Percentiles rank a stretch among this genome's conserved stretches.
Conservation (phyloP, 805 yeast genomes). For the Spencermartinsiella europaea region DNA sequence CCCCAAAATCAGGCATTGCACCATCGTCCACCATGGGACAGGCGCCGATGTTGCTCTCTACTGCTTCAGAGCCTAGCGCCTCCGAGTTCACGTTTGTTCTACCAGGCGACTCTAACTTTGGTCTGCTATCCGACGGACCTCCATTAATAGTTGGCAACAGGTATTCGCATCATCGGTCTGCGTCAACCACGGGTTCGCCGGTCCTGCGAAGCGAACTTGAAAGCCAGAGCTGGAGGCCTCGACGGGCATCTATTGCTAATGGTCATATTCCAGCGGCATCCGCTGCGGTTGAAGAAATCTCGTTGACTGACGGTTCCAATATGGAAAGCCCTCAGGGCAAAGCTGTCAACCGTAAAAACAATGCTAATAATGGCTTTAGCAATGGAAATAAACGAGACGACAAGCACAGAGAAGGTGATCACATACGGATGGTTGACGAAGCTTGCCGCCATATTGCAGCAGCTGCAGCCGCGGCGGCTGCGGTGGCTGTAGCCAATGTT, state of each 20-base stretch:
- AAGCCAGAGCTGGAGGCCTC: constrained; percentile 16
- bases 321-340: constrained; percentile 1
- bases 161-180: constrained; percentile 8
- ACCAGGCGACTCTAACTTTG: not conserved
- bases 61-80: constrained; percentile 10
- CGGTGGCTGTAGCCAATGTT: constrained; percentile 24
- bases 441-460: constrained; percentile 81
- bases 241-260: constrained; percentile 23
- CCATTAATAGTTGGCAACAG: constrained; percentile 4
- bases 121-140: not conserved
- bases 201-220: constrained; percentile 2
- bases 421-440: constrained; percentile 60
- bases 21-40: constrained; percentile 12
- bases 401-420: constrained; percentile 53
- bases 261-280: constrained; percentile 23
- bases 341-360: constrained; percentile 1
- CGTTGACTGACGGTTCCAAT: constrained; percentile 1
- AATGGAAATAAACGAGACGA: constrained; percentile 9
- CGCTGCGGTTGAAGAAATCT: constrained; percentile 17
- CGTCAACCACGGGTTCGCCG: not conserved
- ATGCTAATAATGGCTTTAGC: constrained; percentile 4
- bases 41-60: constrained; percentile 21
- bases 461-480: constrained; percentile 57
- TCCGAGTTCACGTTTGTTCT: not conserved
- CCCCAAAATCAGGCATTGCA: constrained; percentile 10